phyloP scores from a whole-genome alignment of 306 rosid genomes.

The Gillenia trifoliata region DNA sequence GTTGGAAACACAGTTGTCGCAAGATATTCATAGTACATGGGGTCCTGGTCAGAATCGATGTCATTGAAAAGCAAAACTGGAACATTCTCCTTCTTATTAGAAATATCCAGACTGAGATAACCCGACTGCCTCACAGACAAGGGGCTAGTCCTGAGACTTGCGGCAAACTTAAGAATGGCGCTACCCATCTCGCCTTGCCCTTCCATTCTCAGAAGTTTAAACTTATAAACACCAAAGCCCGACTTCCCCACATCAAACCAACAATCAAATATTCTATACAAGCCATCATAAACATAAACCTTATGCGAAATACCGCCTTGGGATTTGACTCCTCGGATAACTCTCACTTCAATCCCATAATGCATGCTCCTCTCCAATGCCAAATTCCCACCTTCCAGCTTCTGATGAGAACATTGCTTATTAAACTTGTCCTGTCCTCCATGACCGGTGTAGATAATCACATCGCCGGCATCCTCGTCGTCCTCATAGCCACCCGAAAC shows the following conservation, averaged over 20 bases:
- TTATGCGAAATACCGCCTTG: conserved; percentile 47
- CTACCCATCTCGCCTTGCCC: conserved; percentile 95
- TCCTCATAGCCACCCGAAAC: conserved; percentile 96
- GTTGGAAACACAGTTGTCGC: conserved; percentile 52
- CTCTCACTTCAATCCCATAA: conserved; percentile 92
- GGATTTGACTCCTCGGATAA: conserved; percentile 63
- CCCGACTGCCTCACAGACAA: conserved; percentile 49
- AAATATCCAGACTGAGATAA: conserved; percentile 63
- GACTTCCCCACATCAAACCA: conserved; percentile 98
- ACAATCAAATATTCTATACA: conserved; percentile 64
- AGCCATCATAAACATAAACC: conserved; percentile 89
- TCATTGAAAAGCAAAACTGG: conserved; percentile 67
- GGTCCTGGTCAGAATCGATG: conserved; percentile 60
- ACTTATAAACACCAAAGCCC: conserved; percentile 91
- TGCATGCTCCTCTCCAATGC: conserved; percentile 94
- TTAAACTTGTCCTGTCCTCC: conserved; percentile 85
- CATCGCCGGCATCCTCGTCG: conserved; percentile 78
- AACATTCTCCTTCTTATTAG: conserved; percentile 46
- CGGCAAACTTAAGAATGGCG: conserved; percentile 49
- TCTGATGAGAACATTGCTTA: conserved; percentile 71
- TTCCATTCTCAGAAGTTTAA: conserved; percentile 63
- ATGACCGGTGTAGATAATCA: conserved; percentile 82
- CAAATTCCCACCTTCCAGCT: conserved; percentile 85
- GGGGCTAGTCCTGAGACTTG: conserved; percentile 44
- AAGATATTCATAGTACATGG: conserved; percentile 66